phyloP scores from a whole-genome alignment of 345 rosid genomes.

The Bruguiera parviflora region DNA sequence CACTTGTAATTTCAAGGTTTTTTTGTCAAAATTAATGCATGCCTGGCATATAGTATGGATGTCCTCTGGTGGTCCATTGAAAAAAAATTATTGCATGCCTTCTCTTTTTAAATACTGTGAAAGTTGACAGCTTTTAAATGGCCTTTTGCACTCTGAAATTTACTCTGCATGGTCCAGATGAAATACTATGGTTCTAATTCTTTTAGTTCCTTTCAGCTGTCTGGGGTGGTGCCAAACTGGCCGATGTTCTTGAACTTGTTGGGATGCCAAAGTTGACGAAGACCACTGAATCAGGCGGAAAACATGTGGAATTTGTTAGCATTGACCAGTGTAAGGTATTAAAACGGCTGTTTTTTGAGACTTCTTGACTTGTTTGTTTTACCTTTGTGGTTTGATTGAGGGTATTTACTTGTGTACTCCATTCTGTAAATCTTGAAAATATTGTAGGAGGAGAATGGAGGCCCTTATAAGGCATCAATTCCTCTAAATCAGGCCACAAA shows the following conservation, averaged over 20 bases:
- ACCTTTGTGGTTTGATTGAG: neutral
- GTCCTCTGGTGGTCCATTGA: neutral
- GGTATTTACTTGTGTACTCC: neutral
- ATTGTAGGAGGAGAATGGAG: slow-evolving; percentile 93
- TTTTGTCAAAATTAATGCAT: neutral
- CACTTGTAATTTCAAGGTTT: neutral
- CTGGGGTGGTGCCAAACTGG: slow-evolving; percentile 84
- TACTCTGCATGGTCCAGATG: neutral
- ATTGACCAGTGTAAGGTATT: slow-evolving; percentile 88
- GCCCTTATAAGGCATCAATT: slow-evolving; percentile 96
- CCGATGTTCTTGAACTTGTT: slow-evolving; percentile 77
- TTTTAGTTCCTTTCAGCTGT: slow-evolving; percentile 50
- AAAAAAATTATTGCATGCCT: neutral
- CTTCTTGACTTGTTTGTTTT: neutral
- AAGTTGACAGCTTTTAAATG: no score
- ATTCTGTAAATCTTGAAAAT: slow-evolving; percentile 4
- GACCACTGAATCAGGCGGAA: slow-evolving; percentile 61
- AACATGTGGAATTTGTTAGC: slow-evolving; percentile 94
- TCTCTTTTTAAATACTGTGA: no score
- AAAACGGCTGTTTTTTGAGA: neutral
- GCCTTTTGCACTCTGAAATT: neutral
- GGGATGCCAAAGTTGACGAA: slow-evolving; percentile 63
- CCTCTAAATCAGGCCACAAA: slow-evolving; percentile 81
- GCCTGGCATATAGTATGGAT: neutral
- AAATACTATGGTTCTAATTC: slow-evolving; percentile 13